Evolutionary conservation across 148 eudicot species (phyloP).

Genomic region (Mesembryanthemum crystallinum): DNA sequence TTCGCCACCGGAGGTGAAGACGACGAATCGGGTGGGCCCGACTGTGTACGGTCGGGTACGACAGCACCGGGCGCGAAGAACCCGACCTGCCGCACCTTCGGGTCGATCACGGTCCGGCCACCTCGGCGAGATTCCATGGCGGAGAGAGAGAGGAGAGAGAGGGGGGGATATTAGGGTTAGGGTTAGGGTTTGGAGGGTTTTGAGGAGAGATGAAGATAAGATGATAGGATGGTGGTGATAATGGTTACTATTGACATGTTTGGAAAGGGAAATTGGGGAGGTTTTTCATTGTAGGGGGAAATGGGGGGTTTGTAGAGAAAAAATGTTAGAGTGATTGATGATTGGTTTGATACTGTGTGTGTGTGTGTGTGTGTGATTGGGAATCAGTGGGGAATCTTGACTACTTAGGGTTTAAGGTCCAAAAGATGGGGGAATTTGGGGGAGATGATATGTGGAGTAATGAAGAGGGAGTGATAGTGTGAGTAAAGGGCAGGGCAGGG

Average conservation of each 20-base stretch:
- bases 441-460: too few relatives aligned
- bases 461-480: not conserved
- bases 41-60: slow-evolving; percentile 50
- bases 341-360: not conserved
- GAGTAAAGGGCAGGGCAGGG: not conserved
- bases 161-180: not conserved
- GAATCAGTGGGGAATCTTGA: not conserved
- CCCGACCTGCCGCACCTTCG: slow-evolving; percentile 84
- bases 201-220: slow-evolving; percentile 11
- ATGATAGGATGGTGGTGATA: not conserved
- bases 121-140: slow-evolving; percentile 78
- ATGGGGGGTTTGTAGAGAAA: not conserved
- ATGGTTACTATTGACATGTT: not conserved
- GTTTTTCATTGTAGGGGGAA: slow-evolving; percentile 1
- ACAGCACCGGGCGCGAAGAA: slow-evolving; percentile 61
- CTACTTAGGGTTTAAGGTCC: slow-evolving; percentile 14
- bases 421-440: not conserved
- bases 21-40: slow-evolving; percentile 37
- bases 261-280: not conserved
- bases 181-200: slow-evolving; percentile 33
- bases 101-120: slow-evolving; percentile 74
- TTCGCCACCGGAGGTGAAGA: slow-evolving; percentile 40
- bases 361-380: not conserved
- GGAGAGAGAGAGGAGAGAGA: not conserved
- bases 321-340: not conserved